Conservation (phyloP, 441 rosid genomes). For the Eruca vesicaria region DNA sequence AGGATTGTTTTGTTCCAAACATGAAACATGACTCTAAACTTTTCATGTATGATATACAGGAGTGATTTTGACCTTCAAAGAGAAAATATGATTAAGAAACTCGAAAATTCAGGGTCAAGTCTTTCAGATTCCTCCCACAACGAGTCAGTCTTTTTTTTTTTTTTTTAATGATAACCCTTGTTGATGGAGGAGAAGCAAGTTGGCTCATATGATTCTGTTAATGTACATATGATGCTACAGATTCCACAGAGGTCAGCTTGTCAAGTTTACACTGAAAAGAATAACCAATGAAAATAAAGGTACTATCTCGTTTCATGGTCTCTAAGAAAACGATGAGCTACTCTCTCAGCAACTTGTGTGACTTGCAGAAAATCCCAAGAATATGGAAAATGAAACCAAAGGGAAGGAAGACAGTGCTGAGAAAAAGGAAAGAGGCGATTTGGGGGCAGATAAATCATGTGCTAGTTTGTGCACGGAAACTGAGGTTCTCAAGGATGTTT, state of each 20-base stretch:
- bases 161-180: conserved; percentile 1
- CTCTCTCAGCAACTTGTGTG: conserved; percentile 11
- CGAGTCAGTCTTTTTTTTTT: conserved; percentile 10
- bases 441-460: conserved; percentile 13
- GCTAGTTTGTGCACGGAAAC: conserved; percentile 11
- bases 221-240: conserved; percentile 30
- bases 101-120: conserved; percentile 7
- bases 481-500: conserved; percentile 41
- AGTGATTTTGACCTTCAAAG: conserved; percentile 40
- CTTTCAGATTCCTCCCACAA: conserved; percentile 18
- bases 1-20: background rate
- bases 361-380: conserved; percentile 10
- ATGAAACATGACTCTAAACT: background rate
- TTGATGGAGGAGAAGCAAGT: background rate
- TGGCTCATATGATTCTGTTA: conserved; percentile 10
- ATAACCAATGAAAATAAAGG: conserved; percentile 28
- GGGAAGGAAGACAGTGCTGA: conserved; percentile 14
- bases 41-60: conserved; percentile 31
- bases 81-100: conserved; percentile 17
- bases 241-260: conserved; percentile 41
- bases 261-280: conserved; percentile 45
- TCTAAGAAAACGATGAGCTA: background rate
- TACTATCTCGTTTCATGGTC: conserved; percentile 19
- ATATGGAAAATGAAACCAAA: background rate
- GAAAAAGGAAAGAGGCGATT: conserved; percentile 11